phyloP scores from a whole-genome alignment of 2,329 filamentous ascomycete species.

The Colletotrichum siamense region DNA sequence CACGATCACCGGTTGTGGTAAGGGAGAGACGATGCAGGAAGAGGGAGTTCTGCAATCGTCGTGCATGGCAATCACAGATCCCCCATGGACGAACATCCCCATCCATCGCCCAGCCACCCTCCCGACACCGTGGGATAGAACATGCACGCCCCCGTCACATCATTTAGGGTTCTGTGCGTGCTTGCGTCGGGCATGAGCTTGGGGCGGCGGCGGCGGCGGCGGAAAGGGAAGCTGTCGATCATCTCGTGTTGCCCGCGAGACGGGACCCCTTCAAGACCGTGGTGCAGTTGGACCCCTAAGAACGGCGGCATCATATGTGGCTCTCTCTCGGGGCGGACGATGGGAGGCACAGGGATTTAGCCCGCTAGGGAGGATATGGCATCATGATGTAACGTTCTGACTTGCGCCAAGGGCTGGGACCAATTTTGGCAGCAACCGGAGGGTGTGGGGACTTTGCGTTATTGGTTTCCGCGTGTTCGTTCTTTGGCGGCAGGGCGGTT shows the following conservation, averaged over 20 bases:
- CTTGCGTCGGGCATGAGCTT: not conserved
- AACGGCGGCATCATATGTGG: not conserved
- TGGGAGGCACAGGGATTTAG: not conserved
- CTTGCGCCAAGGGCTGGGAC: slow-evolving; percentile 1
- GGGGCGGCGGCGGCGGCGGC: not conserved
- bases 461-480: not conserved
- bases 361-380: not conserved
- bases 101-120: not conserved
- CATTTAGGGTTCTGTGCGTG: not conserved
- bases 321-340: not conserved
- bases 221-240: not conserved
- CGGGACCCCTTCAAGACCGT: not conserved
- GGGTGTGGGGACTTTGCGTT: not conserved
- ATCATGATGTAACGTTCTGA: slow-evolving; percentile 22
- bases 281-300: not conserved
- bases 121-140: not conserved
- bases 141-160: not conserved
- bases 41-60: not conserved
- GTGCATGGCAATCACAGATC: not conserved
- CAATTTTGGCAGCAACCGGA: not conserved
- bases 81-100: no score
- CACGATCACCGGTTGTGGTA: not conserved
- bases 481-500: not conserved
- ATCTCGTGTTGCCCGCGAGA: not conserved
- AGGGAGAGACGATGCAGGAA: not conserved